These are phyloP conservation scores for Boletus patriciae DNA, from an alignment of 768 basidiomycete species.

Conservation along the genomic window DNA sequence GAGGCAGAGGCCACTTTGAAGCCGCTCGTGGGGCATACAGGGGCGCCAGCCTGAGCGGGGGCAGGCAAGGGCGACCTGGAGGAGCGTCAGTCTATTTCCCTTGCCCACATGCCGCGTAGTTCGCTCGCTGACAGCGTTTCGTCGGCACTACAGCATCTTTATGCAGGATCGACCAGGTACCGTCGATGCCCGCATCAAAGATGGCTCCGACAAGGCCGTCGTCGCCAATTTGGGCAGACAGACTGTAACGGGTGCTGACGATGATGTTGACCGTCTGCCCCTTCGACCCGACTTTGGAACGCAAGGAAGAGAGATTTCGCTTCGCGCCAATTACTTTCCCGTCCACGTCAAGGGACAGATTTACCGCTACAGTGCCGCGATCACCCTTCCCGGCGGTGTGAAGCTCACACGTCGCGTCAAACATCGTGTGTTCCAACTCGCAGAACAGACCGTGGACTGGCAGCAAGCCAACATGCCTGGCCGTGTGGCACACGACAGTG, in stretches of 20 bases:
- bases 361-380: conserved; percentile 40
- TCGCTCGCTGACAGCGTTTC: neutral
- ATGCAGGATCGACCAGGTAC: conserved; percentile 38
- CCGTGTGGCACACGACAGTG: conserved; percentile 47
- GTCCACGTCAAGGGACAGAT: conserved; percentile 40
- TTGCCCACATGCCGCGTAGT: neutral
- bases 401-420: conserved; percentile 37
- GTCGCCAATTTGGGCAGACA: conserved; percentile 30
- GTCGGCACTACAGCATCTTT: conserved; percentile 27
- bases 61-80: conserved; percentile 11
- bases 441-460: conserved; percentile 43
- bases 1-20: conserved; percentile 9
- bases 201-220: conserved; percentile 39
- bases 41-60: conserved; percentile 17
- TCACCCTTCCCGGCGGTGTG: conserved; percentile 22
- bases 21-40: conserved; percentile 23
- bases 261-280: conserved; percentile 33
- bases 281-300: conserved; percentile 47
- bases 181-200: conserved; percentile 54
- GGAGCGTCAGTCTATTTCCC: conserved; percentile 19
- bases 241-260: conserved; percentile 15
- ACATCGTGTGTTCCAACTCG: conserved; percentile 45
- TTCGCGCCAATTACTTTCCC: conserved; percentile 53
- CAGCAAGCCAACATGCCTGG: conserved; percentile 34
- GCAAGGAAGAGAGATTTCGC: conserved; percentile 37